These are phyloP conservation scores for Hymenoscyphus scutula DNA, from an alignment of 2,329 filamentous ascomycete genomes.

Conservation along the genomic window DNA sequence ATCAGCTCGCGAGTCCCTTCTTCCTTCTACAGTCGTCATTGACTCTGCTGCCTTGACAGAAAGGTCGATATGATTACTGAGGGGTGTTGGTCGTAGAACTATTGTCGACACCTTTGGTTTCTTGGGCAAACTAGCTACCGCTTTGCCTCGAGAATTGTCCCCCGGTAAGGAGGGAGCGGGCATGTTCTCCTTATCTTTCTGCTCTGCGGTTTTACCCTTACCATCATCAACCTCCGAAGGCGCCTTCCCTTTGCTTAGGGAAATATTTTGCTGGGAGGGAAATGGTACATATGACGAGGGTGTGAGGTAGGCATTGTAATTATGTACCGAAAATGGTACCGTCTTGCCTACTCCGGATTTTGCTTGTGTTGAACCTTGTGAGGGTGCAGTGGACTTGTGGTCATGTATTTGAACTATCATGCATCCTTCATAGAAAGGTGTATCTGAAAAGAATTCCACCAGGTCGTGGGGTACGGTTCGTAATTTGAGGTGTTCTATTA, in stretches of 20 bases:
- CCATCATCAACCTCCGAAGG: conserved; percentile 27
- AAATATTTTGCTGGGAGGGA: conserved; percentile 49
- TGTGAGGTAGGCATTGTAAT: conserved; percentile 85
- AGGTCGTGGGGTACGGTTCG: conserved; percentile 88
- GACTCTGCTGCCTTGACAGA: conserved; percentile 73
- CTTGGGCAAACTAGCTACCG: conserved; percentile 36
- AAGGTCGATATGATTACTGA: conserved; percentile 74
- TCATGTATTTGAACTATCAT: conserved; percentile 94
- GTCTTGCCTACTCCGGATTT: conserved; percentile 59
- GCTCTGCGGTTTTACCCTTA: conserved; percentile 36
- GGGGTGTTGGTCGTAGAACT: conserved; percentile 80
- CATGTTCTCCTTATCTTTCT: conserved; percentile 59
- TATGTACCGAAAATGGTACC: conserved; percentile 81
- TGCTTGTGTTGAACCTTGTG: conserved; percentile 56
- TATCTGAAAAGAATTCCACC: conserved; percentile 71
- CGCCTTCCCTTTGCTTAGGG: conserved; percentile 34
- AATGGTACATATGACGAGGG: conserved; percentile 83
- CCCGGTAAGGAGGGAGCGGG: conserved; percentile 49
- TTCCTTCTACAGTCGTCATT: conserved; percentile 42
- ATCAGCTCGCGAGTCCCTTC: conserved; percentile 44
- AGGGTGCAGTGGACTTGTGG: conserved; percentile 65
- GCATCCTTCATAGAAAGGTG: conserved; percentile 90
- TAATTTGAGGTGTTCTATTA: conserved; percentile 70
- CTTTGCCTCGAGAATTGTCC: conserved; percentile 46
- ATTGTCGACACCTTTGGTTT: conserved; percentile 71